Evolutionary conservation across 2,329 filamentous ascomycete species (phyloP).

Genomic region (Xylaria sp.): DNA sequence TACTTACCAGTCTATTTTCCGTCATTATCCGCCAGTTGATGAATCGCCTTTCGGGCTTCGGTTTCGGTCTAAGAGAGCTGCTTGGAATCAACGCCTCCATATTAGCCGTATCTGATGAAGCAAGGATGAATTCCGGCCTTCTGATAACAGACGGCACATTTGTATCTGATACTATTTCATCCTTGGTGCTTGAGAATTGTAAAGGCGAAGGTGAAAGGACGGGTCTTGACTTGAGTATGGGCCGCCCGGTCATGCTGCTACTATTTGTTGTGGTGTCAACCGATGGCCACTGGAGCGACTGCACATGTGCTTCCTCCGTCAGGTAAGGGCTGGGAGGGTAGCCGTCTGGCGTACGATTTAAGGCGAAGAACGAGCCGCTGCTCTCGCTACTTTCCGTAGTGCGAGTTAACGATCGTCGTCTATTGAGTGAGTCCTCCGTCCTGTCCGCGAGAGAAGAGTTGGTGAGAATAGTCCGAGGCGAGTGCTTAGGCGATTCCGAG

Average conservation of each 20-base stretch:
- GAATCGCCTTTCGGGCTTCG: slow-evolving; percentile 24
- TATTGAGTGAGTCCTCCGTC: slow-evolving; percentile 9
- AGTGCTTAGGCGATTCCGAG: slow-evolving; percentile 39
- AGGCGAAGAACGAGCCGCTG: slow-evolving; percentile 19
- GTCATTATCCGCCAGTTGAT: slow-evolving; percentile 33
- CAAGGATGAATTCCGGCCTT: neutral
- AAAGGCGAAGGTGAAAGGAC: slow-evolving; percentile 27
- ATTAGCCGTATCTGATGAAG: neutral
- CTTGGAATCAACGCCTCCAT: neutral
- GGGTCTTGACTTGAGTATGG: slow-evolving; percentile 12
- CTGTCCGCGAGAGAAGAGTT: neutral
- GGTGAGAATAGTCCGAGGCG: slow-evolving; percentile 12
- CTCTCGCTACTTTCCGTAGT: slow-evolving; percentile 33
- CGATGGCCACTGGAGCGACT: slow-evolving; percentile 40
- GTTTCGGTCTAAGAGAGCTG: neutral
- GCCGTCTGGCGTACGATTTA: slow-evolving; percentile 23
- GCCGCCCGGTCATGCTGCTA: slow-evolving; percentile 29
- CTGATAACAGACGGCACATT: neutral
- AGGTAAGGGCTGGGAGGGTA: slow-evolving; percentile 42
- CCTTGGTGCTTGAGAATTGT: slow-evolving; percentile 23
- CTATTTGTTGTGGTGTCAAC: slow-evolving; percentile 31
- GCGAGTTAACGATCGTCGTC: slow-evolving; percentile 5
- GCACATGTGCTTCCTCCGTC: slow-evolving; percentile 43
- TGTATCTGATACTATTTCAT: slow-evolving; percentile 10
- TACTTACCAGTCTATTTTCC: slow-evolving; percentile 30